These are phyloP conservation scores for Scheffersomyces titani DNA, from an alignment of 1,139 yeast species.

Conservation along the genomic window DNA sequence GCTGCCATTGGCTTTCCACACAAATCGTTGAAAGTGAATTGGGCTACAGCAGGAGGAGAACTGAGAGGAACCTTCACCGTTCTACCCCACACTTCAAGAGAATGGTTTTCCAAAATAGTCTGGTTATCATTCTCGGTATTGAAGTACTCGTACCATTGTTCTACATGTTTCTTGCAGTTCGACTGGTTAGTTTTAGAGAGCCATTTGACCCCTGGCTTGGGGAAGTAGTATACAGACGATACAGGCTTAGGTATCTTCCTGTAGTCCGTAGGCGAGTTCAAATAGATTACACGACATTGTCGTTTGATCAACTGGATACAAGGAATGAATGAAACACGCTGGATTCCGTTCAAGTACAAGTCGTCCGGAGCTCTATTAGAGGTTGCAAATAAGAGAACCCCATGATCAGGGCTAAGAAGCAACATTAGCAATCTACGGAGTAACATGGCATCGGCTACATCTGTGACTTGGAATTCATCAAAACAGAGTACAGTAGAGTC, in stretches of 20 bases:
- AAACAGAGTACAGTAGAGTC: constrained; percentile 81
- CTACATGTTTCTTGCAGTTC: constrained; percentile 64
- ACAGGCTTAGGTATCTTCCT: constrained; percentile 84
- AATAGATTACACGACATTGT: constrained; percentile 72
- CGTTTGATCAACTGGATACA: constrained; percentile 79
- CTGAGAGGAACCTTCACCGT: constrained; percentile 72
- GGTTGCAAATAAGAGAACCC: constrained; percentile 87
- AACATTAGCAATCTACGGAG: constrained; percentile 71
- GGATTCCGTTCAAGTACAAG: constrained; percentile 89
- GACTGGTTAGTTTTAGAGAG: constrained; percentile 50
- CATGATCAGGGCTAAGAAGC: constrained; percentile 65
- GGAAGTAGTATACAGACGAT: constrained; percentile 77
- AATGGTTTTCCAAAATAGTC: constrained; percentile 30
- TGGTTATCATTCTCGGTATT: constrained; percentile 49
- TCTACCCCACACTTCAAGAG: constrained; percentile 85
- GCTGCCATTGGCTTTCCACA: constrained; percentile 93
- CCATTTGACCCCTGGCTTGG: constrained; percentile 63
- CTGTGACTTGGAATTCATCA: constrained; percentile 96
- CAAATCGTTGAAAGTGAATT: constrained; percentile 79
- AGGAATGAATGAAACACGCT: constrained; percentile 86
- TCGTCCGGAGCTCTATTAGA: constrained; percentile 96
- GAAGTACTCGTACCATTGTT: constrained; percentile 79
- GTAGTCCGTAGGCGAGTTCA: constrained; percentile 92
- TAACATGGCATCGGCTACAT: constrained; percentile 98
- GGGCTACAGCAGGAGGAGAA: constrained; percentile 81